Base-by-base conservation (phyloP, 2,329 filamentous ascomycete genomes). In the Graphilbum ipis-grandicollis region DNA sequence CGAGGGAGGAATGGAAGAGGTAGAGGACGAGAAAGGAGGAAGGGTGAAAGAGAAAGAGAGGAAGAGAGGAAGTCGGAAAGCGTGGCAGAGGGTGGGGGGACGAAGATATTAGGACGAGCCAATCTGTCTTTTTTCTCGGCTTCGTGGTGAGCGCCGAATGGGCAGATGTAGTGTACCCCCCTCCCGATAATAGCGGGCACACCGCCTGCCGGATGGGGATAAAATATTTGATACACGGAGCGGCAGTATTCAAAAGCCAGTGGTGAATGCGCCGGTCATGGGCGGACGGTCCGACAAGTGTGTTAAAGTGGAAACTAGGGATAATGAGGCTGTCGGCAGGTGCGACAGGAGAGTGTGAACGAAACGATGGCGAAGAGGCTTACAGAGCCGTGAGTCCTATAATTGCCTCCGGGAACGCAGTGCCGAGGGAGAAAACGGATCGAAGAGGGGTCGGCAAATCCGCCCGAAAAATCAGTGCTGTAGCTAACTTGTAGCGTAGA, bases 171-270 rank as follows among this genome's bases (percentile, higher is more conserved):
- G 22, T 25, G 25, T 4, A 21, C 12, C 23, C 12, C 7, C 31
- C 30, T 33, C 23, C 33, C 22, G 6, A n/a, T 34, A 19, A 31
- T 32, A 38, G 15, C 31, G 33, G 33, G 36, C 21, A 18, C 19
- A 21, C 19, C 28, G 37, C 21, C 28, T 21, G 23, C 19, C 15
- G 5, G n/a, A 33, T 25, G 19, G 21, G 17, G 21, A 15, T 14
- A 33, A 28, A 28, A 7, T 8, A 12, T 12, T 8, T 13, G 26
- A 28, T 5, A 5, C 9, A 5, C 6, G 15, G 31, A 9, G 17
- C 12, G 30, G n/a, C 8, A 28, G 26, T 28, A 28, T 28, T 13
- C 5, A n/a, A n/a, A n/a, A n/a, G n/a, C n/a, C n/a, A n/a, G n/a
- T n/a, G n/a, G n/a, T n/a, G n/a, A n/a, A n/a, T n/a, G n/a, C n/a